Conservation (phyloP, 495 filamentous ascomycete genomes). For the Tuber calosporum region DNA sequence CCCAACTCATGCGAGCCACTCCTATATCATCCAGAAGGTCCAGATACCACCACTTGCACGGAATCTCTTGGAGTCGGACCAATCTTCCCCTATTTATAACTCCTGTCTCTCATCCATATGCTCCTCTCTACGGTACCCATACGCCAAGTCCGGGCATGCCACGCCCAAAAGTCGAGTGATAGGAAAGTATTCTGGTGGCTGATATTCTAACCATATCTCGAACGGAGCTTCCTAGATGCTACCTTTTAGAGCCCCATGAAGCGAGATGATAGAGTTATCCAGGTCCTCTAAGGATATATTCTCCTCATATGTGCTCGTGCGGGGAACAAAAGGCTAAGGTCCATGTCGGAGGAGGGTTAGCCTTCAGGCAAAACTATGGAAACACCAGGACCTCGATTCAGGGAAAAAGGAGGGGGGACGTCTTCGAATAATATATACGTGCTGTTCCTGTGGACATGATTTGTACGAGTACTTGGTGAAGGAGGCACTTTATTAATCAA, state of each 20-base stretch:
- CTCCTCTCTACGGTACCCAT: neutral
- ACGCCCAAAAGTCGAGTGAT: neutral
- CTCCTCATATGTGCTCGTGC: neutral
- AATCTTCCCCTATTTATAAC: neutral
- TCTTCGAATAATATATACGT: neutral
- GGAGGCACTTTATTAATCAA: too few relatives aligned
- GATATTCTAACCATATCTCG: neutral
- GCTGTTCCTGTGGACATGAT: too few relatives aligned
- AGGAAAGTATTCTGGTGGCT: neutral
- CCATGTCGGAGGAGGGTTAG: neutral
- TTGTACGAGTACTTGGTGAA: too few relatives aligned
- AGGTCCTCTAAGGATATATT: neutral
- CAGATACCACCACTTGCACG: neutral
- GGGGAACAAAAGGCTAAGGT: neutral
- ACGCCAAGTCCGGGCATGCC: too few relatives aligned
- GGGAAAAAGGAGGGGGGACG: neutral
- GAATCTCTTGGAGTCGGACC: neutral
- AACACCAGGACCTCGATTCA: neutral
- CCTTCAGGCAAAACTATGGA: neutral
- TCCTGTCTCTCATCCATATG: neutral
- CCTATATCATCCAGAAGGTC: neutral
- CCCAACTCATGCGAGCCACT: neutral
- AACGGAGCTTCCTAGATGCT: neutral
- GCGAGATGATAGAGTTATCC: neutral
- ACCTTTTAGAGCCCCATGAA: neutral